Percentiles rank a stretch among this genome's conserved stretches.
These are phyloP conservation scores for Colletotrichum noveboracense DNA, from an alignment of 2,329 filamentous ascomycete species.

Conservation along the genomic window DNA sequence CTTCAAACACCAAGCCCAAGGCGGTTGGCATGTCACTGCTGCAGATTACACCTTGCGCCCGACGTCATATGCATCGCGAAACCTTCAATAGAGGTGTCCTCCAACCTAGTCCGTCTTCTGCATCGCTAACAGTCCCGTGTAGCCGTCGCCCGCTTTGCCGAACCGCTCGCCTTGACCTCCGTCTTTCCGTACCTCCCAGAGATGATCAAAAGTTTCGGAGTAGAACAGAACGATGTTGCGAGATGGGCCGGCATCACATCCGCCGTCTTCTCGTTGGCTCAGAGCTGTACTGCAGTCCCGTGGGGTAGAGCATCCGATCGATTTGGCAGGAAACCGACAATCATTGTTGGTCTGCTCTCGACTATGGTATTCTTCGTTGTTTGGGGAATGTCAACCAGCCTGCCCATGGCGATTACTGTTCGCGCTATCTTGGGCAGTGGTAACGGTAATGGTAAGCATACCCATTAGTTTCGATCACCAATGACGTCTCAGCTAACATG, in stretches of 20 bases:
- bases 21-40: neutral
- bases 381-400: slow-evolving; percentile 82
- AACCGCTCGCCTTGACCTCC: slow-evolving; percentile 75
- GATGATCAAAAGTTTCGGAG: slow-evolving; percentile 82
- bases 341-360: slow-evolving; percentile 74
- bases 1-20: neutral
- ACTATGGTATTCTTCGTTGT: slow-evolving; percentile 83
- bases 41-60: neutral
- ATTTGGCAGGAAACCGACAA: slow-evolving; percentile 82
- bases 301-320: slow-evolving; percentile 81
- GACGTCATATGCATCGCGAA: neutral
- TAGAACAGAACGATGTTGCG: slow-evolving; percentile 74
- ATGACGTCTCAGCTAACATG: neutral
- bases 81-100: neutral
- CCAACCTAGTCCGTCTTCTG: neutral
- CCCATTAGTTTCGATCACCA: neutral
- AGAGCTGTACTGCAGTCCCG: slow-evolving; percentile 73
- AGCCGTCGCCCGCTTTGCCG: slow-evolving; percentile 81
- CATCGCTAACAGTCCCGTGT: slow-evolving; percentile 5
- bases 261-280: slow-evolving; percentile 73
- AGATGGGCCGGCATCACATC: slow-evolving; percentile 82
- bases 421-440: slow-evolving; percentile 81
- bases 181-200: slow-evolving; percentile 76
- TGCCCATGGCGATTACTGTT: slow-evolving; percentile 80
- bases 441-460: slow-evolving; percentile 76